Percentiles rank a stretch among this genome's conserved stretches.
phyloP scores from a whole-genome alignment of 345 rosid genomes.

The Psidium guajava region DNA sequence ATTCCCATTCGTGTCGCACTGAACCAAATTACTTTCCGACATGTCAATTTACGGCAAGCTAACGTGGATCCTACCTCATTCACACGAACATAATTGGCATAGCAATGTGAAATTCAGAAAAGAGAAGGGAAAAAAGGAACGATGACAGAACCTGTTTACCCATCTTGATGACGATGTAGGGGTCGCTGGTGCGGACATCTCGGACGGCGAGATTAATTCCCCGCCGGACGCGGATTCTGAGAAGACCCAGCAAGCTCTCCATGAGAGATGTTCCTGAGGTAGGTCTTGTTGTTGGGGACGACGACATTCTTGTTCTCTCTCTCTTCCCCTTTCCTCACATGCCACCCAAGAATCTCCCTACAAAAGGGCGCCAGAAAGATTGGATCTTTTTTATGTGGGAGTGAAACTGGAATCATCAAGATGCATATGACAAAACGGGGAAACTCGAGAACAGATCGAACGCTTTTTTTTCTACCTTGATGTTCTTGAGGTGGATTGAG shows the following conservation, averaged over 20 bases:
- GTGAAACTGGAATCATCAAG: neutral
- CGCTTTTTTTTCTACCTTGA: neutral
- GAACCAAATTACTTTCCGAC: neutral
- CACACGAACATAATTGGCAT: neutral
- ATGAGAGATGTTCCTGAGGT: slow-evolving; percentile 4
- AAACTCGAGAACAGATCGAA: neutral
- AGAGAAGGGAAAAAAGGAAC: neutral
- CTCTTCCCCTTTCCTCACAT: neutral
- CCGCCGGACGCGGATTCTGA: slow-evolving; percentile 22
- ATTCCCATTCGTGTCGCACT: neutral
- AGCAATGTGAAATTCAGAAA: neutral
- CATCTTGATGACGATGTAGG: slow-evolving; percentile 31
- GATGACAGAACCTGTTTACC: slow-evolving; percentile 21
- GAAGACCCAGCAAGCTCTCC: slow-evolving; percentile 29
- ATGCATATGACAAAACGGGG: neutral
- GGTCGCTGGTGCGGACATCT: slow-evolving; percentile 40
- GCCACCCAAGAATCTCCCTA: neutral
- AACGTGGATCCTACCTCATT: neutral
- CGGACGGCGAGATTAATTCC: slow-evolving; percentile 39
- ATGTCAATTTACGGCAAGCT: neutral
- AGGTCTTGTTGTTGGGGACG: neutral
- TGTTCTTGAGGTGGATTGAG: neutral
- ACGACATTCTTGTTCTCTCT: neutral
- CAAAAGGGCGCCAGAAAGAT: neutral
- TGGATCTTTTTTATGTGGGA: neutral